Base-by-base conservation (phyloP, 2,329 filamentous ascomycete species). In the Penicillium crustosum region DNA sequence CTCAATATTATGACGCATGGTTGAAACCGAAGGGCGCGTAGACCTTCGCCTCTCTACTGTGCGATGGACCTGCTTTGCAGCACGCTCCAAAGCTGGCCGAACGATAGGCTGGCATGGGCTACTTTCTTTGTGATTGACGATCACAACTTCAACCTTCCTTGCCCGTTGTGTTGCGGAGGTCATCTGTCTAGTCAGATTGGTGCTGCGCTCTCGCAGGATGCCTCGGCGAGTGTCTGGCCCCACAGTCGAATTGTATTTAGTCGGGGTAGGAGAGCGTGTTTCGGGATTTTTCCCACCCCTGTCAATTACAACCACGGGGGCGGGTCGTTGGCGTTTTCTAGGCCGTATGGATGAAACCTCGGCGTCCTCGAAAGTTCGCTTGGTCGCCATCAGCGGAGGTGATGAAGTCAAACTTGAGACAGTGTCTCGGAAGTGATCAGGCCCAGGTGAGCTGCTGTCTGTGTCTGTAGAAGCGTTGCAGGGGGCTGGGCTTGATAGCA, bases 361-460 rank as follows among this genome's bases (percentile, higher is more conserved):
- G 12, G 54, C 31, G 33, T 53, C 53, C 29, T 62, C 51, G 29
- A 48, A 55, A 17, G 59, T 42, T 23, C 69, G 63, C 45, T 70
- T 72, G 21, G 53, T 58, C 8, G 63, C 61, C 45, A 65, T 36
- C 17, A 68, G 70, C 47, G 68, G 64, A 29, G 70, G 65, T 19
- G 70, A 73, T 21, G 72, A 75, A 41, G 66, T 70, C 33, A 68
- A 53, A 53, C 68, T 75, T 13, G 70, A 71, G 15, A 61, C 59
- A 33, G 58, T 54, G 6, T 64, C 52, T 35, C 59, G 55, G n/a
- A 65, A 67, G 3, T 55, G 27, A 23, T 63, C 63, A 27, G 65
- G 66, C 13, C 49, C 59, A 8, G 61, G 42, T 27, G 67, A 68
- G 29, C 61, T 66, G 53, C 62, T 69, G 29, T 66, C 68, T 2